Evolutionary conservation across 176 grass and related monocot genomes (phyloP).

Genomic region (Aegilops speltoides): DNA sequence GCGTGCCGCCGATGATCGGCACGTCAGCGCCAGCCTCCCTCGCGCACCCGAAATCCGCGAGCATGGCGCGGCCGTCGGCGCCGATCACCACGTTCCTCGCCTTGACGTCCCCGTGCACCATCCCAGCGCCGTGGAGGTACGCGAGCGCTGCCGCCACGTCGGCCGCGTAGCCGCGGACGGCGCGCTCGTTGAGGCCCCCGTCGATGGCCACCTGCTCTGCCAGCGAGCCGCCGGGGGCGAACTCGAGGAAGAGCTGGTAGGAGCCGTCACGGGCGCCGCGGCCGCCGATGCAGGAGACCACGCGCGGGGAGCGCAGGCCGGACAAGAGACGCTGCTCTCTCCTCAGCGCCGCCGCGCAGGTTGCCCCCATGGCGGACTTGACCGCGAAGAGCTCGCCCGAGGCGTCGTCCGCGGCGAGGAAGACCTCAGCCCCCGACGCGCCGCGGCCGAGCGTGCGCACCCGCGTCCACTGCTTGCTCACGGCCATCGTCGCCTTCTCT

Average conservation of each 20-base stretch:
- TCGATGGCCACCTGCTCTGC: constrained; percentile 30
- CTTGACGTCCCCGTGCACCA: constrained; percentile 85
- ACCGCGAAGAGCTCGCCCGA: constrained; percentile 57
- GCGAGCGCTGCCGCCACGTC: constrained; percentile 53
- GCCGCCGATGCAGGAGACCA: constrained; percentile 61
- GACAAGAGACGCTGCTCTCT: constrained; percentile 42
- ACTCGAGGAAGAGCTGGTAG: constrained; percentile 56
- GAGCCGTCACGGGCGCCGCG: neutral
- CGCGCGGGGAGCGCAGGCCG: constrained; percentile 45
- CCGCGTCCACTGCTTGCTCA: constrained; percentile 38
- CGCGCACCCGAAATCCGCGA: constrained; percentile 80
- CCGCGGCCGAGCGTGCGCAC: constrained; percentile 56
- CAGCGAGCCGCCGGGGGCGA: constrained; percentile 60
- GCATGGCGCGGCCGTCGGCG: constrained; percentile 51
- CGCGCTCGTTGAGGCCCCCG: constrained; percentile 34
- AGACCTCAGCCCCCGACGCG: constrained; percentile 62
- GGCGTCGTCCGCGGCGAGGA: constrained; percentile 25
- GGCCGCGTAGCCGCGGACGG: neutral
- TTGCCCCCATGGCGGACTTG: constrained; percentile 30
- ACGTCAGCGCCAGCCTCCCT: too few species aligned
- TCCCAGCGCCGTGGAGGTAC: constrained; percentile 43
- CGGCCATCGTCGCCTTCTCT: too few species aligned
- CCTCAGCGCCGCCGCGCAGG: constrained; percentile 4
- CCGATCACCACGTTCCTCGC: constrained; percentile 62
- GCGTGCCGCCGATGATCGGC: too few species aligned